A percentile compares a stretch with the other conserved stretches of the same genome.
Conservation (phyloP, 2,329 filamentous ascomycete species). For the Aspergillus pseudoterreus region DNA sequence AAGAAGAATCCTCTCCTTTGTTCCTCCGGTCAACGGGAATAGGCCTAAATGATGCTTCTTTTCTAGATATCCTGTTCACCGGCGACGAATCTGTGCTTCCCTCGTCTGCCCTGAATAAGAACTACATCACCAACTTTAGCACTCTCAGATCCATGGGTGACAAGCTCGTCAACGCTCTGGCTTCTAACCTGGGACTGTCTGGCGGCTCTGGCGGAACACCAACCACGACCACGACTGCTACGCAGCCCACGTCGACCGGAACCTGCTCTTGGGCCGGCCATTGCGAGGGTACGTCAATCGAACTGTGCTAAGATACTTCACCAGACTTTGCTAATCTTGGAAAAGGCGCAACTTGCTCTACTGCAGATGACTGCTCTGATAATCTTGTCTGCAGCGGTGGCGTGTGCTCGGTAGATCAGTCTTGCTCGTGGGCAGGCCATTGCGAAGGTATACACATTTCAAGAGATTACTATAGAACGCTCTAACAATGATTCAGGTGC, state of each 20-base stretch:
- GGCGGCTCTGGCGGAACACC: not conserved
- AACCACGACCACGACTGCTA: slow-evolving; percentile 1
- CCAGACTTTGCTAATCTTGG: not conserved
- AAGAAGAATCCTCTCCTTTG: not conserved
- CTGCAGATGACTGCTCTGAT: not conserved
- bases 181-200: slow-evolving; percentile 16
- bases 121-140: slow-evolving; percentile 27
- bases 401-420: not conserved
- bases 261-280: slow-evolving; percentile 19
- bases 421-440: slow-evolving; percentile 18
- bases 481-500: not conserved
- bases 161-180: slow-evolving; percentile 19
- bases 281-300: slow-evolving; percentile 14
- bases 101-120: slow-evolving; percentile 19
- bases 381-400: not conserved
- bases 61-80: slow-evolving; percentile 28
- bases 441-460: slow-evolving; percentile 9
- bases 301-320: not conserved
- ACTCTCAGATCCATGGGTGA: slow-evolving; percentile 27
- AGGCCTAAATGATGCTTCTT: too few relatives aligned
- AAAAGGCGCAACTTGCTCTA: slow-evolving; percentile 7
- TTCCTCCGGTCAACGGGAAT: too few relatives aligned
- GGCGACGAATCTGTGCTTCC: slow-evolving; percentile 24
- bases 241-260: slow-evolving; percentile 1
- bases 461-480: too few relatives aligned